Conservation (phyloP, 2,329 filamentous ascomycete genomes). For the Exophiala alcalophila region DNA sequence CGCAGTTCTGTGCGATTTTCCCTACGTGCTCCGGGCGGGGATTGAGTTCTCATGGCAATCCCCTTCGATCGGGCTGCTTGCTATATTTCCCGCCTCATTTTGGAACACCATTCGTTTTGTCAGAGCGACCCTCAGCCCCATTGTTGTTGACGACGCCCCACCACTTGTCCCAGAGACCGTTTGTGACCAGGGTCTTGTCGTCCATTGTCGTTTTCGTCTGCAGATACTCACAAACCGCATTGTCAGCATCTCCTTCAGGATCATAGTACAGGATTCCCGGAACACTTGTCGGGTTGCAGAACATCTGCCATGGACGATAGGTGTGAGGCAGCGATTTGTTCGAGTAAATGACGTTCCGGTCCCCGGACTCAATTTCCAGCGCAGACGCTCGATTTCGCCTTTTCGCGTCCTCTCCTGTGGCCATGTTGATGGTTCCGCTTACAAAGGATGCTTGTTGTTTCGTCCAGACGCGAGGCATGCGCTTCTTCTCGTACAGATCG, state of each 20-base stretch:
- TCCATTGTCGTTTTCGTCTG: slow-evolving; percentile 21
- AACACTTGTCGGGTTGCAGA: slow-evolving; percentile 14
- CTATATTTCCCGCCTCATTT: too few species aligned
- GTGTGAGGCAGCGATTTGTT: slow-evolving; percentile 16
- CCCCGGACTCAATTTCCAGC: slow-evolving; percentile 16
- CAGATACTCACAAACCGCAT: slow-evolving; percentile 26
- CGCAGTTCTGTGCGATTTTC: too few species aligned
- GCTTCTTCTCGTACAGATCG: slow-evolving; percentile 40
- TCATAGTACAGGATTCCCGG: slow-evolving; percentile 27
- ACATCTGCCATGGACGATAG: slow-evolving; percentile 25
- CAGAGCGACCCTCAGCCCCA: slow-evolving; percentile 6
- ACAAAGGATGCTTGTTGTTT: slow-evolving; percentile 42
- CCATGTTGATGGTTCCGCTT: slow-evolving; percentile 24
- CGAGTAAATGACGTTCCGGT: slow-evolving; percentile 13
- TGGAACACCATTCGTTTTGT: background rate
- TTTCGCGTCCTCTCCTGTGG: slow-evolving; percentile 11
- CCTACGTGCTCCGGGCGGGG: too few species aligned
- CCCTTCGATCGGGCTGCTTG: too few species aligned
- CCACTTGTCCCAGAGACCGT: slow-evolving; percentile 26
- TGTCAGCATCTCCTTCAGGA: slow-evolving; percentile 27
- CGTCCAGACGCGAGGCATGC: slow-evolving; percentile 43
- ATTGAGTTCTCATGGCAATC: too few species aligned
- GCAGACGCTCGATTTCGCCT: slow-evolving; percentile 14
- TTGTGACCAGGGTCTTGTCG: slow-evolving; percentile 18
- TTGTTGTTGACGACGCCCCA: slow-evolving; percentile 23